Base-by-base conservation (phyloP, 1,284 basidiomycete species). In the Boletellus deceptivus region DNA sequence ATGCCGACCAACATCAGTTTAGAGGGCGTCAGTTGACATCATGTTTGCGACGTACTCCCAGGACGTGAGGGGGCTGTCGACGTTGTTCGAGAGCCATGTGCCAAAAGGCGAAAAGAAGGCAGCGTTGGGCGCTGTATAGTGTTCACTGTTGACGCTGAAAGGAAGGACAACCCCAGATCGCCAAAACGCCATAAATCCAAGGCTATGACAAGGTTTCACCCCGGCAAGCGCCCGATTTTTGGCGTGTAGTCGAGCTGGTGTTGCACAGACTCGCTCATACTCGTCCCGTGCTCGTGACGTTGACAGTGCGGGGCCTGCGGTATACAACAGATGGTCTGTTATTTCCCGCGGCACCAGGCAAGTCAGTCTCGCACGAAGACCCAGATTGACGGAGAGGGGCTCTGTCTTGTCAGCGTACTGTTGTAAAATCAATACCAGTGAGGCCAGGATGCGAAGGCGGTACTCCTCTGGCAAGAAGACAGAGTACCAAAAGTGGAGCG, bases 401-500 rank as follows among this genome's bases (percentile, higher is more conserved):
- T 53, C 54, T 13, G 52, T 49, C 45, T 46, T 49, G 31, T 66
- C 49, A 2, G 51, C 27, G n/a, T 52, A 29, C 4, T 56, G 58
- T 35, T 59, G 50, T 13, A 67, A 31, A 20, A 53, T 9, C 29
- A 59, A 49, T 33, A 33, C 47, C 11, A 67, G 27, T 3, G 29
- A 43, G 1, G 53, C 40, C 22, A 68, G 47, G 25, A 67, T 53
- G 16, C 51, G 57, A n/a, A 58, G 36, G 14, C 52, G 55, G 52
- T 73, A 70, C 39, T 63, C 62, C 2, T 46, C 44, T 29, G 73
- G 74, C 25, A 76, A 49, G 50, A 70, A 72, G 2, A 60, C 59
- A 11, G 75, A 77, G 45, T 72, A 74, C 72, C 73, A 76, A 39
- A 71, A 67, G 50, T 77, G 76, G 20, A 77, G 65, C 16, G 74